Evolutionary conservation across 306 rosid genomes (phyloP).

Genomic region (Gastrolobium villosum): DNA sequence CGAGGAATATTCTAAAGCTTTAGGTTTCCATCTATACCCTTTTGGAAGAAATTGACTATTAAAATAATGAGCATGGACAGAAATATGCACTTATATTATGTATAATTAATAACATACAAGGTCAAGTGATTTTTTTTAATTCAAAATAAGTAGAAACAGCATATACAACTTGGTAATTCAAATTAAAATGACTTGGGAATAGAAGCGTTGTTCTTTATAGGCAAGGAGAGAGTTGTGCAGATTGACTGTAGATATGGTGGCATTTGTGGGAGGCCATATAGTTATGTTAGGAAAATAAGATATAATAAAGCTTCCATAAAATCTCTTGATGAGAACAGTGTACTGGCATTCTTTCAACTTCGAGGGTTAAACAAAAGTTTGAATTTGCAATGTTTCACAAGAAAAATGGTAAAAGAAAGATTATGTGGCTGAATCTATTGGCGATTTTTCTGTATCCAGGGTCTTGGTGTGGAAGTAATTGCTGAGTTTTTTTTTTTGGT

Average conservation of each 20-base stretch:
- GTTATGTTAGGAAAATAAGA: constrained; percentile 10
- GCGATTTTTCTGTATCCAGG: constrained; percentile 3
- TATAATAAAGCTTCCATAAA: constrained; percentile 5
- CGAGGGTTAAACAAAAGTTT: neutral
- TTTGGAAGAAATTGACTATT: constrained; percentile 15
- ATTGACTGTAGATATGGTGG: neutral
- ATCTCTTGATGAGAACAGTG: neutral
- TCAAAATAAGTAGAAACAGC: constrained; percentile 1
- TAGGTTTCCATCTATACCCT: constrained; percentile 1
- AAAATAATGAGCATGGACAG: constrained; percentile 9
- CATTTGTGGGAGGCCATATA: neutral
- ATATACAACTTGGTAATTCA: constrained; percentile 20
- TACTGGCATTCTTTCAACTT: neutral
- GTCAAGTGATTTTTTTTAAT: neutral
- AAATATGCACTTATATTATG: neutral
- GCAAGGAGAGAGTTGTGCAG: neutral
- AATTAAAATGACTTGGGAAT: constrained; percentile 6
- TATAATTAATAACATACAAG: neutral
- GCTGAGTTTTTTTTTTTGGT: neutral
- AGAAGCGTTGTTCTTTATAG: neutral
- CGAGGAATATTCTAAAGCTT: constrained; percentile 21
- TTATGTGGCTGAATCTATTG: neutral
- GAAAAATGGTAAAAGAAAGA: neutral
- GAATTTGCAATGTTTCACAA: neutral
- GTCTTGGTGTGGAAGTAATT: neutral